Evolutionary conservation across 495 filamentous ascomycete species (phyloP), one percentile per base, ranked within the genome.

Genomic region (Hamigera avellanea): DNA sequence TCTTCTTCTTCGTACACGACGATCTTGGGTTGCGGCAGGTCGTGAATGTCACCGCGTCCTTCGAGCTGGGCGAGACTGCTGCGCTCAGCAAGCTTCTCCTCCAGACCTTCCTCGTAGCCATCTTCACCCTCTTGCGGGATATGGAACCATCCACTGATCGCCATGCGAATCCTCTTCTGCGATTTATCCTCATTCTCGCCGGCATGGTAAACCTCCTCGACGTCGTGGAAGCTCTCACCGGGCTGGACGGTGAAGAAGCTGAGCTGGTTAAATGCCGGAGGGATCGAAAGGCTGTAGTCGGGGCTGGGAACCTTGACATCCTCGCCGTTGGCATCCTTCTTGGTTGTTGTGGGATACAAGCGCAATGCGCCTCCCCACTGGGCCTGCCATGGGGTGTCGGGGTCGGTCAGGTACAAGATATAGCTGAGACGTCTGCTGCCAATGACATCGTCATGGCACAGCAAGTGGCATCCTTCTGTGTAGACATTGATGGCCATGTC

Each of bases 401-500:
- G 93, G 46, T 95, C 86, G 17, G 83, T 89, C 34, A 99, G 68
- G 56, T 99, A 99, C 36, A 99, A 70, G 44, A 99, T 99, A 56
- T 95, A 99, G 66, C 83, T 91, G 37, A 99, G 75, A 37, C 86
- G 77, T 19, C 91, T 72, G 45, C 80, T 93, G 14, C 91, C 91
- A 57, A 99, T 99, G 17, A 95, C 93, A 59, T 99, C 91, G 67
- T 99, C 91, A 48, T 99, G 91, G 57, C 89, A 95, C 30, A 99
- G 67, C 3, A 99, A 70, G 59, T 95, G 91, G 50, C 88, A 94
- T 13, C 89, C 88, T 33, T 93, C 91, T 1, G 84, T 94, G 56
- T 99, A 99, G 27, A 96, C 76, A 58, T 96, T 99, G 66, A 99
- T 93, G 27, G 91, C 91, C 93, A 96, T 96, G 61, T 99, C 91